Base-by-base conservation (phyloP, 352 stramenopile species). In the Phytophthora sansomeana region DNA sequence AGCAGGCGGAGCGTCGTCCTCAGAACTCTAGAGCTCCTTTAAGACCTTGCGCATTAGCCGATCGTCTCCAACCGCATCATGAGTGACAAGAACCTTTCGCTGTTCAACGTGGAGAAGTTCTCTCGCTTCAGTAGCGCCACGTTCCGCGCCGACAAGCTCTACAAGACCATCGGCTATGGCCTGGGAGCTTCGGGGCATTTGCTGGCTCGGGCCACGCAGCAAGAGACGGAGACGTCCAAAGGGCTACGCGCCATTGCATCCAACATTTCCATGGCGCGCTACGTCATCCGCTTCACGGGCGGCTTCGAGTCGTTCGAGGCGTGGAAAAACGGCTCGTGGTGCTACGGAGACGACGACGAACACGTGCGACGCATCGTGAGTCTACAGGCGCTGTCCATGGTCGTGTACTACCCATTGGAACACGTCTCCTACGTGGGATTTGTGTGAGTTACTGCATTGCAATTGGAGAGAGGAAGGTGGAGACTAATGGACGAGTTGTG, bases 391-490 rank as follows among this genome's bases (percentile, higher is more conserved):
- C 79, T 91, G 65, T 92, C 85, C 17, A 95, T 95, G 87, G 63
- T 95, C 35, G 63, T 89, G 8, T 95, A 95, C 73, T 92, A 95
- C 72, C 87, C 87, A n/a, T 69, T 95, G 36, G 85, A 95, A 58
- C 85, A 95, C 67, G 69, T 91, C 32, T 92, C 87, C 48, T 95
- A 92, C 63, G 61, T 95, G 30, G 85, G 87, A 4, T 95, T 90
- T 69, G 83, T 95, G 87, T 95, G 62, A 57, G 83, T 77, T 33
- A 4, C 28, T 70, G 2, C 21, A 13, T 17, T 21, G 16, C 1
- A n/a, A 10, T 52, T 55, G 36, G 38, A 53, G 16, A 19, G n/a
- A 10, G 28, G 0, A 17, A 7, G 28, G 32, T 46, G 24, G 6
- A 24, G 21, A 24, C 21, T 43, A 10, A 21, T 33, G 33, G 30